Percentiles rank a stretch among this genome's conserved stretches.
Conservation (phyloP, 352 stramenopile species). For the Pythium grandisporangium region DNA sequence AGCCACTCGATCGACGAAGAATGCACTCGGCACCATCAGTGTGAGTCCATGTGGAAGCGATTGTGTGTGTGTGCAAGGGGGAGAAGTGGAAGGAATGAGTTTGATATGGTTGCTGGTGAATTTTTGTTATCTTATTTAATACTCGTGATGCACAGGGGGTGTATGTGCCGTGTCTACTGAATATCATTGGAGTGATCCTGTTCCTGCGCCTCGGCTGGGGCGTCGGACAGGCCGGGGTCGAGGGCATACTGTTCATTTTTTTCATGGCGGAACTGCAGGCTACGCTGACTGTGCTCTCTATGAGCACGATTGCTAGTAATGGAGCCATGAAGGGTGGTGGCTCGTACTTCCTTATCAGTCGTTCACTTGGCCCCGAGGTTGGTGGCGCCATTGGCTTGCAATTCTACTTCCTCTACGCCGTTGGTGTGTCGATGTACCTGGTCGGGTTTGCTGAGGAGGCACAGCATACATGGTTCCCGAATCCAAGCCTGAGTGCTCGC, state of each 20-base stretch:
- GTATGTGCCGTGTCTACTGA: conserved; percentile 84
- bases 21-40: conserved; percentile 31
- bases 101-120: no score
- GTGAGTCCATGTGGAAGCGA: conserved; percentile 9
- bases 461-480: conserved; percentile 38
- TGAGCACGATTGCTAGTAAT: conserved; percentile 84
- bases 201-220: conserved; percentile 85
- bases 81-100: no score
- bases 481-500: conserved; percentile 25
- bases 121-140: neutral
- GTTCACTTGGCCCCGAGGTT: conserved; percentile 73
- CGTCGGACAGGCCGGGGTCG: conserved; percentile 68
- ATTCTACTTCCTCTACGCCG: conserved; percentile 83
- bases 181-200: conserved; percentile 88
- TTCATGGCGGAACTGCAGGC: conserved; percentile 49
- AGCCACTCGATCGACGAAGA: conserved; percentile 8
- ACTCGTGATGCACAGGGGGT: conserved; percentile 32
- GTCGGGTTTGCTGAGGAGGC: conserved; percentile 71
- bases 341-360: conserved; percentile 60
- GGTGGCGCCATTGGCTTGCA: conserved; percentile 84
- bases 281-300: conserved; percentile 67
- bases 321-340: conserved; percentile 63
- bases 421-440: conserved; percentile 69
- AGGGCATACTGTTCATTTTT: conserved; percentile 70
- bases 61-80: neutral